A percentile compares a stretch with the other conserved stretches of the same genome.
Evolutionary conservation across 371 early-diverging fungal species (phyloP).

Genomic region (Rhizomucor pusillus): DNA sequence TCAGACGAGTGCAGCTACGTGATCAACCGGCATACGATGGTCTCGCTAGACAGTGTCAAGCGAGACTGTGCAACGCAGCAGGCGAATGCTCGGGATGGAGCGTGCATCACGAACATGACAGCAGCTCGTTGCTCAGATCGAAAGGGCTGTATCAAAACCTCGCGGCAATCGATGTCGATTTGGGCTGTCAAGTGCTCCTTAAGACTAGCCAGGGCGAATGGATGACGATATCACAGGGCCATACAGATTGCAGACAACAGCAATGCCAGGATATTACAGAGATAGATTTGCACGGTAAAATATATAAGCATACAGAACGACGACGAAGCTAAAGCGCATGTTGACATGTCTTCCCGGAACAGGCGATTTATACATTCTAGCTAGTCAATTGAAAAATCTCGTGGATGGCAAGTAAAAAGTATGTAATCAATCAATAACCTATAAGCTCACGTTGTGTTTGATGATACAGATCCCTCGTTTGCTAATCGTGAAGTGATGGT

Average conservation of each 20-base stretch:
- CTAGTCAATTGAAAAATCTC: conserved; percentile 24
- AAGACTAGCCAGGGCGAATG: conserved; percentile 20
- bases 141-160: conserved; percentile 33
- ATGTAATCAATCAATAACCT: neutral
- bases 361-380: conserved; percentile 31
- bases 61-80: conserved; percentile 9
- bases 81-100: conserved; percentile 7
- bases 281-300: conserved; percentile 28
- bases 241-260: conserved; percentile 16
- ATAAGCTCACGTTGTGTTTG: neutral
- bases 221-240: conserved; percentile 26
- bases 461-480: conserved; percentile 7
- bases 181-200: conserved; percentile 32
- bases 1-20: conserved; percentile 1
- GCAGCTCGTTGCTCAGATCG: neutral
- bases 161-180: conserved; percentile 23
- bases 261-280: conserved; percentile 32
- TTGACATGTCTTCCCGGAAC: no score
- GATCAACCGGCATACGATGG: conserved; percentile 12
- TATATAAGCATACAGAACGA: neutral
- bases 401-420: conserved; percentile 19
- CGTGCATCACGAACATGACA: conserved; percentile 8
- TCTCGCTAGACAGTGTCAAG: conserved; percentile 10
- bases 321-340: no score
- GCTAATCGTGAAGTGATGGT: conserved; percentile 8